Conservation (phyloP, 1,284 basidiomycete species). For the Fomitopsis schrenkii region DNA sequence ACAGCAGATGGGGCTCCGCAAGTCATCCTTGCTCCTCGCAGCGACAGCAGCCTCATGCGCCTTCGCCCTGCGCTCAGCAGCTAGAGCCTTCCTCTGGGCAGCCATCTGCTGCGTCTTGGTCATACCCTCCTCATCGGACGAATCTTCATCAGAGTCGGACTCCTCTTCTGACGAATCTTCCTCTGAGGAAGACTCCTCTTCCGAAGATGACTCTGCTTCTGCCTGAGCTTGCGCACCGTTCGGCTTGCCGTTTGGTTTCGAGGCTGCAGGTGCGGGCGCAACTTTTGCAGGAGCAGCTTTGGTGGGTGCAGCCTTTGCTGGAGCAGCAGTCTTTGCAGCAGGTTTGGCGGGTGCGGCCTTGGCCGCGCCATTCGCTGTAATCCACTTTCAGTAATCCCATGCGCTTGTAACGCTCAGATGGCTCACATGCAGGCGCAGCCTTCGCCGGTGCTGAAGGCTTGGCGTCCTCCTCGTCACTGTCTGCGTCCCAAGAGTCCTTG, state of each 20-base stretch:
- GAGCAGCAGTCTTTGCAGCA: constrained; percentile 17
- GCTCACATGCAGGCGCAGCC: constrained; percentile 10
- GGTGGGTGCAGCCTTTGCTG: constrained; percentile 26
- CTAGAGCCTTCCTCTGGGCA: constrained; percentile 80
- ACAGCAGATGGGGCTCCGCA: constrained; percentile 98
- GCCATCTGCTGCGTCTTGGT: constrained; percentile 63
- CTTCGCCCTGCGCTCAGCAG: constrained; percentile 77
- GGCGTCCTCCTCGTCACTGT: constrained; percentile 66
- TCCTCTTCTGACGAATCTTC: constrained; percentile 38
- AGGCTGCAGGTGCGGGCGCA: constrained; percentile 10
- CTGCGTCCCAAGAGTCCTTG: constrained; percentile 87
- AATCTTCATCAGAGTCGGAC: constrained; percentile 43
- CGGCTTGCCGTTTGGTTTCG: constrained; percentile 16
- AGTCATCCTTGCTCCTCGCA: constrained; percentile 83
- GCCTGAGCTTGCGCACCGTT: constrained; percentile 22
- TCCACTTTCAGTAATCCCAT: neutral
- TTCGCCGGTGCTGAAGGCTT: constrained; percentile 21
- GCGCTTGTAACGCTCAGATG: neutral
- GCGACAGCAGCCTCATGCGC: constrained; percentile 87
- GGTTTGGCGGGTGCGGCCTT: constrained; percentile 15
- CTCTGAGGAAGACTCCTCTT: constrained; percentile 29
- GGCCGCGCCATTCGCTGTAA: constrained; percentile 5
- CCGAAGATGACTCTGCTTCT: constrained; percentile 23
- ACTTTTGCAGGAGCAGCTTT: constrained; percentile 22
- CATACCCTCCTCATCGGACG: constrained; percentile 57